Conservation (phyloP, 768 basidiomycete species). For the Mycena filopes region DNA sequence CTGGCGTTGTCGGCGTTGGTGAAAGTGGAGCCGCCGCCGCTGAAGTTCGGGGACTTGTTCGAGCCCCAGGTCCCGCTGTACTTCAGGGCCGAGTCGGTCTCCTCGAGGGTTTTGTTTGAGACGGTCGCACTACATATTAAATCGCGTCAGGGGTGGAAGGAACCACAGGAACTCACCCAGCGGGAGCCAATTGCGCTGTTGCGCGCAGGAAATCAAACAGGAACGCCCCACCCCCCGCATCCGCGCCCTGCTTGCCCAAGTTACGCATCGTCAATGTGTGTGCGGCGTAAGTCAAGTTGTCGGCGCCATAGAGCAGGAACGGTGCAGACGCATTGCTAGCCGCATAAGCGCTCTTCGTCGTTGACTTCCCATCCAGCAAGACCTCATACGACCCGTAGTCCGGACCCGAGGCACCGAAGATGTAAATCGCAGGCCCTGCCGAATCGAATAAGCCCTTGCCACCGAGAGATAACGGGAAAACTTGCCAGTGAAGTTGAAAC, state of each 20-base stretch:
- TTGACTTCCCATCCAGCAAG: conserved; percentile 44
- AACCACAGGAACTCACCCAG: conserved; percentile 45
- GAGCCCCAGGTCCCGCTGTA: conserved; percentile 54
- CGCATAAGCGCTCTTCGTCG: conserved; percentile 46
- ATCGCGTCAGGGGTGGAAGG: not conserved
- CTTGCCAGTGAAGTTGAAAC: conserved; percentile 57
- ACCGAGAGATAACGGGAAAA: not conserved
- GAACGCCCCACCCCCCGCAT: conserved; percentile 49
- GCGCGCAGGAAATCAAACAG: conserved; percentile 55
- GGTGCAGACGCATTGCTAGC: conserved; percentile 44
- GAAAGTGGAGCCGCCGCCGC: conserved; percentile 55
- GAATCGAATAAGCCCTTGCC: no score
- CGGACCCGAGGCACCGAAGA: conserved; percentile 56
- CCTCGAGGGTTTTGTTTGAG: conserved; percentile 53
- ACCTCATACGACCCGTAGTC: conserved; percentile 55
- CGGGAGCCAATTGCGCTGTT: conserved; percentile 56
- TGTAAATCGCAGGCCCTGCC: conserved; percentile 53
- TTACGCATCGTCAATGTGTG: conserved; percentile 55
- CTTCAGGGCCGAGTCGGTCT: conserved; percentile 49
- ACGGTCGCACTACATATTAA: conserved; percentile 47
- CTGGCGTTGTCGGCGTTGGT: conserved; percentile 54
- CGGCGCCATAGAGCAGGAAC: conserved; percentile 46
- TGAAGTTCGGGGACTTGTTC: conserved; percentile 56
- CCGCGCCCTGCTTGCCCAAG: conserved; percentile 48
- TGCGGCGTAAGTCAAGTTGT: conserved; percentile 49